Base-by-base conservation (phyloP, 2,329 filamentous ascomycete genomes). In the Elsinoe fawcettii region DNA sequence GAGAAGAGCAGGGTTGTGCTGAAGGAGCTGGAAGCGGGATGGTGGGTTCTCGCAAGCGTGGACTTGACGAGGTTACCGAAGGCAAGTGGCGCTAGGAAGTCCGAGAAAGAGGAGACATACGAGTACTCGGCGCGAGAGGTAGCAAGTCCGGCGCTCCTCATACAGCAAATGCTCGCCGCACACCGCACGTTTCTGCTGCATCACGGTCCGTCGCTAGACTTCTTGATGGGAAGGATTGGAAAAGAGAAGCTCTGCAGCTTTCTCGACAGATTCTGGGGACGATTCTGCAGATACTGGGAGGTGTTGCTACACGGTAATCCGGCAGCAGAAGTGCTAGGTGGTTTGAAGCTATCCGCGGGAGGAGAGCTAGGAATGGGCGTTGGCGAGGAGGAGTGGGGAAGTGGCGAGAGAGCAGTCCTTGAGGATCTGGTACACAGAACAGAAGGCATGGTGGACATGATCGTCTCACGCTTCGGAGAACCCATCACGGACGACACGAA, bases 351-450 rank as follows among this genome's bases (percentile, higher is more conserved):
- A 30, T 89, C 91, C 11, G 88, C 87, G 5, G 90, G 89, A 32
- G 92, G 93, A 16, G 92, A 97, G 72, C 80, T 97, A 23, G 93
- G 93, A 14, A 82, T 96, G 46, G 93, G 93, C 0, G 93, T 97
- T 1, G 93, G 93, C 16, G 93, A 97, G 69, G 93, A 97, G 73
- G 89, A 96, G 57, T 86, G 90, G 69, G 92, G 92, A 3, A 96
- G 92, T 68, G 90, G 90, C 30, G 92, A 97, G 74, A 80, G 92
- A 65, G 92, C 95, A 65, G 92, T 97, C 0, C 76, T 99, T 1
- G 92, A 97, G 70, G 90, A 90, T n/a, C 83, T 96, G 60, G 83
- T 90, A 1, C 80, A 79, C 8, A 79, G 88, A 57, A 88, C 89
- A 22, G 86, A 93, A 54, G 93, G 93, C 0, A 77, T 99, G 37